A percentile compares a stretch with the other conserved stretches of the same genome.
phyloP scores from a whole-genome alignment of 2,329 filamentous ascomycete species.

The Ophiocordyceps robertsii region DNA sequence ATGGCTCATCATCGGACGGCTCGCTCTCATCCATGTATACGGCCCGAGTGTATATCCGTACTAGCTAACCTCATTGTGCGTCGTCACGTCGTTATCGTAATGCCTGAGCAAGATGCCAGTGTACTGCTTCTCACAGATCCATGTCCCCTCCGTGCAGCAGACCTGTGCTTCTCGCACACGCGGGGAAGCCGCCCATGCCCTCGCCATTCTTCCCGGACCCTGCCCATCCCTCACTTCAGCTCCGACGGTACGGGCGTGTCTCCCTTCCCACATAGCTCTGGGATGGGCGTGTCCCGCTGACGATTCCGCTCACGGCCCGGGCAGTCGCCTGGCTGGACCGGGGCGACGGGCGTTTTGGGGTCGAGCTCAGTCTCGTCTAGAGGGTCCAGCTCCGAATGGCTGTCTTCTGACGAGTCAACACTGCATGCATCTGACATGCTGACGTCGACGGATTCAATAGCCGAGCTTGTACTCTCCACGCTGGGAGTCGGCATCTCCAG shows the following conservation, averaged over 20 bases:
- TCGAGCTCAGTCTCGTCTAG: constrained; percentile 20
- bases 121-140: too few relatives aligned
- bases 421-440: constrained; percentile 37
- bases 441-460: constrained; percentile 22
- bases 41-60: too few relatives aligned
- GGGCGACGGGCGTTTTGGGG: constrained; percentile 24
- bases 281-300: constrained; percentile 12
- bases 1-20: too few relatives aligned
- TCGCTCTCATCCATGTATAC: too few relatives aligned
- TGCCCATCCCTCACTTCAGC: background rate
- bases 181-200: too few relatives aligned
- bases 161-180: too few relatives aligned
- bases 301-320: constrained; percentile 4
- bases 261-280: constrained; percentile 7
- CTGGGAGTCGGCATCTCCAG: constrained; percentile 25
- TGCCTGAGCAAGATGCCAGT: too few relatives aligned
- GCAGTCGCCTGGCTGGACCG: constrained; percentile 1
- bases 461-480: constrained; percentile 22
- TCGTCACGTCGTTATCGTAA: too few relatives aligned
- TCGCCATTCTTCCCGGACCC: too few relatives aligned
- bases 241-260: constrained; percentile 1
- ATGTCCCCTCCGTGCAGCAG: too few relatives aligned
- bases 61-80: too few relatives aligned
- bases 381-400: constrained; percentile 9
- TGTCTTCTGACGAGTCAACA: constrained; percentile 22